These are phyloP conservation scores for Globisporangium uncinulatum DNA, from an alignment of 352 stramenopile species.

Conservation along the genomic window DNA sequence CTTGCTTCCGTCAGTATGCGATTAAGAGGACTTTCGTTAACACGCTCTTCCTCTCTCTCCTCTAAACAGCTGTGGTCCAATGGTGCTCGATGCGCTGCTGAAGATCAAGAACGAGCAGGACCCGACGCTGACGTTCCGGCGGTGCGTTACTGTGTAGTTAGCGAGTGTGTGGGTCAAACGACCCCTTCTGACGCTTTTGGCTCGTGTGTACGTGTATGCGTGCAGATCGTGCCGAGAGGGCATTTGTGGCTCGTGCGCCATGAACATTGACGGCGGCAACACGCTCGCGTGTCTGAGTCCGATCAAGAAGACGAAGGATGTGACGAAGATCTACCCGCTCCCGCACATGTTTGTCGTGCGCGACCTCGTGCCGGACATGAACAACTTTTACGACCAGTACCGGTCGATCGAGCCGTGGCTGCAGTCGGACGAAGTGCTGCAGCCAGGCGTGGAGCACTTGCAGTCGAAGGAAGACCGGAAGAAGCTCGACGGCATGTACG, in stretches of 20 bases:
- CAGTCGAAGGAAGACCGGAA: slow-evolving; percentile 95
- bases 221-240: slow-evolving; percentile 95
- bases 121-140: slow-evolving; percentile 97
- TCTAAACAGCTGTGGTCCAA: slow-evolving; percentile 87
- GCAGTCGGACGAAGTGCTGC: slow-evolving; percentile 89
- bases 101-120: slow-evolving; percentile 99
- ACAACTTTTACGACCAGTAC: slow-evolving; percentile 99
- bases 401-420: slow-evolving; percentile 99
- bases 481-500: slow-evolving; percentile 99
- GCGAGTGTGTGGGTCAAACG: too few species aligned
- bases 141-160: slow-evolving; percentile 24
- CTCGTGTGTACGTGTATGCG: not conserved
- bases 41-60: not conserved
- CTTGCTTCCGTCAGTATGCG: too few species aligned
- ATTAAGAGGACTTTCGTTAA: not conserved
- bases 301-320: slow-evolving; percentile 93
- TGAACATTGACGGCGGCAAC: slow-evolving; percentile 99
- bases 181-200: not conserved
- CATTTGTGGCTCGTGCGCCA: slow-evolving; percentile 99
- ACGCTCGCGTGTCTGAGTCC: slow-evolving; percentile 97
- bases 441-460: slow-evolving; percentile 82
- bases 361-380: slow-evolving; percentile 99
- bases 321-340: slow-evolving; percentile 98
- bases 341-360: slow-evolving; percentile 99
- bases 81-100: slow-evolving; percentile 99